phyloP scores from a whole-genome alignment of 805 yeast genomes.

The Debaryomyces prosopidis region DNA sequence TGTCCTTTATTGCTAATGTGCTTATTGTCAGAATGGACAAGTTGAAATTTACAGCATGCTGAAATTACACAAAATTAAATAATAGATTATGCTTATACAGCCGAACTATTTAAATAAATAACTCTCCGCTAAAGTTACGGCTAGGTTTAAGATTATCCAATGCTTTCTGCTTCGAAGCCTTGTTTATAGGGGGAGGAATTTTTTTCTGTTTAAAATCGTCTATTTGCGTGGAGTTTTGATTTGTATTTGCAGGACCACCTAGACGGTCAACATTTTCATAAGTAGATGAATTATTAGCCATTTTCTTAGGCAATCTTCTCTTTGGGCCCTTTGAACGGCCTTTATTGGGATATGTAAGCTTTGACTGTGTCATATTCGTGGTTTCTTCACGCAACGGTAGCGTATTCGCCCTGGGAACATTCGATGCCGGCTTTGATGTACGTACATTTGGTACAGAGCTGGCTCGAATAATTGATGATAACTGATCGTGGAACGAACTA shows the following conservation, averaged over 20 bases:
- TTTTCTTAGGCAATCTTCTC: constrained; percentile 43
- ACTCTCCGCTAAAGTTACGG: constrained; percentile 30
- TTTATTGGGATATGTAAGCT: constrained; percentile 47
- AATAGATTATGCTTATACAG: not conserved
- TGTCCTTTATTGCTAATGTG: not conserved
- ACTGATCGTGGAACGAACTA: constrained; percentile 18
- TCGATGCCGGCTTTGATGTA: constrained; percentile 1
- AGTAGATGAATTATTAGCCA: not conserved
- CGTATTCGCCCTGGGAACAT: constrained; percentile 1
- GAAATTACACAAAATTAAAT: constrained; percentile 5
- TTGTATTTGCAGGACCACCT: not conserved
- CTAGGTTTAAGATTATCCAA: constrained; percentile 23
- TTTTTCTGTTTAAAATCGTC: constrained; percentile 5
- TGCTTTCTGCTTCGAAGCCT: constrained; percentile 20
- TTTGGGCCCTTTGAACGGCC: constrained; percentile 53
- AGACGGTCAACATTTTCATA: not conserved
- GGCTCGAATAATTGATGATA: constrained; percentile 29
- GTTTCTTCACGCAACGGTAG: constrained; percentile 4
- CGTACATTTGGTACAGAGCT: constrained; percentile 23
- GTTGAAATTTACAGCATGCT: not conserved
- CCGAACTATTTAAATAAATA: constrained; percentile 20
- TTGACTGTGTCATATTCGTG: constrained; percentile 12
- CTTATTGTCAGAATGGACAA: not conserved
- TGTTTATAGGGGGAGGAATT: constrained; percentile 23
- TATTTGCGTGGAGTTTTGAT: not conserved